Conservation (phyloP, 441 rosid genomes). For the Aleurites moluccanus region DNA sequence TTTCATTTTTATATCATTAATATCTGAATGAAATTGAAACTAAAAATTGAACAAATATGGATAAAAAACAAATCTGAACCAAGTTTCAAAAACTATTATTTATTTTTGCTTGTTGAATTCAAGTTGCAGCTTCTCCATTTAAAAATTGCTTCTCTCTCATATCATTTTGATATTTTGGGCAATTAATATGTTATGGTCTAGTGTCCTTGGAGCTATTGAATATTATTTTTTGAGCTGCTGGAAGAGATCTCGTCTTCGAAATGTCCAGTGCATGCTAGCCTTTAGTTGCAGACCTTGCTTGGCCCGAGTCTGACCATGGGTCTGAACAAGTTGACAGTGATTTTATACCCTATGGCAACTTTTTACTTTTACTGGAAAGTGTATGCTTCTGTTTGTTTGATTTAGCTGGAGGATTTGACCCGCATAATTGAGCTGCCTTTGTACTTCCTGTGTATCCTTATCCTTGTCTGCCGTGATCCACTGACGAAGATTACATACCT, state of each 20-base stretch:
- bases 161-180: slow-evolving; percentile 13
- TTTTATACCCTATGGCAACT: background rate
- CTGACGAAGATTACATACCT: background rate
- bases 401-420: slow-evolving; percentile 20
- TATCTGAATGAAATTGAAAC: background rate
- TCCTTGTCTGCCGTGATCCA: background rate
- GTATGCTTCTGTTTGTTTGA: slow-evolving; percentile 15
- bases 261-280: slow-evolving; percentile 15
- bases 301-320: background rate
- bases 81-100: background rate
- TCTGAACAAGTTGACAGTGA: slow-evolving; percentile 3
- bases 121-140: background rate
- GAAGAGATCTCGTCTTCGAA: slow-evolving; percentile 18
- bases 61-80: too few species aligned
- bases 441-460: background rate
- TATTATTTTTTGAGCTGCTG: slow-evolving; percentile 18
- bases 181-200: slow-evolving; percentile 9
- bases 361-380: slow-evolving; percentile 4
- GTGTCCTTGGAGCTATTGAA: slow-evolving; percentile 17
- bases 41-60: background rate
- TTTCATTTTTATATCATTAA: background rate
- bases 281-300: slow-evolving; percentile 27
- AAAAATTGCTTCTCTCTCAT: too few species aligned
- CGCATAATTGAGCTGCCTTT: background rate
- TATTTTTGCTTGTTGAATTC: background rate